Conservation (phyloP, 441 rosid genomes). For the Dalechampia spathulata region DNA sequence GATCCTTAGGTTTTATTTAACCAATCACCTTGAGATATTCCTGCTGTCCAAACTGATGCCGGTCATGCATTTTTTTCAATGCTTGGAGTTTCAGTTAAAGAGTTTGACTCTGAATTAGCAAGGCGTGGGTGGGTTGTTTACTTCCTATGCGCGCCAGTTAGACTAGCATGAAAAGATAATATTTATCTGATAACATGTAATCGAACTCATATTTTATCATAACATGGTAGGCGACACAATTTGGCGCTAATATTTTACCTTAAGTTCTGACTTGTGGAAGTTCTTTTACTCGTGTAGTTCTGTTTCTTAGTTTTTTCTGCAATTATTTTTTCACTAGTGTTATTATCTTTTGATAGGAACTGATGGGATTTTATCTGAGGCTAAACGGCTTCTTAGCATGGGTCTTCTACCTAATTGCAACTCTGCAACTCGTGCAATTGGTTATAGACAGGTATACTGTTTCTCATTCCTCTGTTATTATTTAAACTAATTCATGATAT, state of each 20-base stretch:
- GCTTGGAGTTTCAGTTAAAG: no score
- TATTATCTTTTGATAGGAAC: slow-evolving; percentile 24
- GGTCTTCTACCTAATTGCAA: slow-evolving; percentile 81
- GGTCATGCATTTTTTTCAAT: no score
- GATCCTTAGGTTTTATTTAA: no score
- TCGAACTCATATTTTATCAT: background rate
- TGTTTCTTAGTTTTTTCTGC: background rate
- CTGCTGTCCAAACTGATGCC: no score
- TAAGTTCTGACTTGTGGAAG: background rate
- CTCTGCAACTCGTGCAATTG: slow-evolving; percentile 90
- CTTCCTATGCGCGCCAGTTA: no score
- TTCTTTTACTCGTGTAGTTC: background rate
- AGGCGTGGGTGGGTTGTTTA: no score
- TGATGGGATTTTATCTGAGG: slow-evolving; percentile 70
- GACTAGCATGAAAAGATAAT: background rate
- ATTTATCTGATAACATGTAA: background rate
- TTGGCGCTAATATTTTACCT: background rate
- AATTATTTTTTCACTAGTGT: slow-evolving; percentile 9
- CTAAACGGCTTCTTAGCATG: slow-evolving; percentile 69
- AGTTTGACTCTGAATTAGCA: no score
- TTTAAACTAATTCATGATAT: background rate
- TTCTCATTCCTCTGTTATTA: background rate
- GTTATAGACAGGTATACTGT: slow-evolving; percentile 67
- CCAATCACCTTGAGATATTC: no score
- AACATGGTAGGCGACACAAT: background rate